Percentiles rank a stretch among this genome's conserved stretches.
Conservation (phyloP, 1,139 yeast species). For the Arxiozyma heterogenica region DNA sequence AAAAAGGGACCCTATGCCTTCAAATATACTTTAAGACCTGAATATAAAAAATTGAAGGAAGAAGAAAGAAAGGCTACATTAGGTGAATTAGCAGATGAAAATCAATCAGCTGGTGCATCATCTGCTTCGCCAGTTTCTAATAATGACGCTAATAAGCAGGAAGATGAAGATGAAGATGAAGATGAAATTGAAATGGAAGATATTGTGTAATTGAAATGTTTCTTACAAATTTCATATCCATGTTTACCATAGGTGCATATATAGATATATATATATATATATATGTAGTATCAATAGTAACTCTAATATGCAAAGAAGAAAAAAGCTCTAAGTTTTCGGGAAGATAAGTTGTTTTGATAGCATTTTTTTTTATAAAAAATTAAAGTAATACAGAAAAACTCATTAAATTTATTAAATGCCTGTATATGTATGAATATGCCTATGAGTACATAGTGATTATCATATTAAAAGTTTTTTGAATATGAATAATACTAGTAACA, state of each 20-base stretch:
- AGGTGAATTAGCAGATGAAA: conserved; percentile 47
- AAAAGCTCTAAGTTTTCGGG: background rate
- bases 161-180: conserved; percentile 29
- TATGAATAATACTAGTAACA: too few species aligned
- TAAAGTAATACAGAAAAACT: background rate
- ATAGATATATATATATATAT: background rate
- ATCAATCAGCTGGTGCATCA: conserved; percentile 20
- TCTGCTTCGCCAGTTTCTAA: conserved; percentile 31
- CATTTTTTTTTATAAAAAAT: too few species aligned
- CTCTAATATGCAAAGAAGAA: background rate
- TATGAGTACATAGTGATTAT: too few species aligned
- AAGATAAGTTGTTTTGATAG: background rate
- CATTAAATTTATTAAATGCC: background rate
- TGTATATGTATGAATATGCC: background rate
- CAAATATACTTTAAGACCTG: conserved; percentile 83
- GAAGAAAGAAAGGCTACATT: conserved; percentile 63
- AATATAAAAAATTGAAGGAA: conserved; percentile 72
- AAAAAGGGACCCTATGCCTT: conserved; percentile 95
- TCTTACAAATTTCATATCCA: background rate
- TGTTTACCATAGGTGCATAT: too few species aligned
- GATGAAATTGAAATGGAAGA: conserved; percentile 39
- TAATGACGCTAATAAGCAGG: conserved; percentile 9
- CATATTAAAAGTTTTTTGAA: too few species aligned
- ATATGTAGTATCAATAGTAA: background rate
- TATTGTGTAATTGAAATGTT: conserved; percentile 19